phyloP scores from a whole-genome alignment of 1,139 yeast genomes.

The Komagataea norvegica region DNA sequence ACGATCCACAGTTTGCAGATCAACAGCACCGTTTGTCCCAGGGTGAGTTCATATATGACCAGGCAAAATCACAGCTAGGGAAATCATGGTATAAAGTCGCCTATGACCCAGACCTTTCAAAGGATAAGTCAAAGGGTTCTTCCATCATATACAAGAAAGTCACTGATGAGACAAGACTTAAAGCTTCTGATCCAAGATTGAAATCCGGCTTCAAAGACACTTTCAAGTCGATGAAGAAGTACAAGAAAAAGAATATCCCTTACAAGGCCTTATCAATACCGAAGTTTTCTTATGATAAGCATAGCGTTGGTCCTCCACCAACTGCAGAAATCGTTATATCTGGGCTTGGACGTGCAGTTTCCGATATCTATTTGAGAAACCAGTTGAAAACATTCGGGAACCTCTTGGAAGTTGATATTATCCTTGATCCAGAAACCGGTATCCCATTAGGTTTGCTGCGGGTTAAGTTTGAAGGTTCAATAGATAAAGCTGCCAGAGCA shows the following conservation, averaged over 20 bases:
- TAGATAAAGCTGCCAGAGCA: slow-evolving; percentile 47
- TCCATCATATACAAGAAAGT: slow-evolving; percentile 37
- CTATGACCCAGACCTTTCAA: slow-evolving; percentile 56
- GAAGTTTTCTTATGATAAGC: slow-evolving; percentile 54
- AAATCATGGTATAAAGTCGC: slow-evolving; percentile 37
- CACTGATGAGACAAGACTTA: slow-evolving; percentile 30
- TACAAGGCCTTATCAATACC: slow-evolving; percentile 44
- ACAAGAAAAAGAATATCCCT: slow-evolving; percentile 27
- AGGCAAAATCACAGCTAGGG: slow-evolving; percentile 9
- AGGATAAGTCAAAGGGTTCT: slow-evolving; percentile 37
- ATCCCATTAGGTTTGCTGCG: slow-evolving; percentile 75
- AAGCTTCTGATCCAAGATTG: slow-evolving; percentile 38
- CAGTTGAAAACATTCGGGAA: slow-evolving; percentile 64
- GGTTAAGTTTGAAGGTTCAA: slow-evolving; percentile 56
- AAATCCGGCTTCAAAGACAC: slow-evolving; percentile 13
- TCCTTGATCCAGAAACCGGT: slow-evolving; percentile 72
- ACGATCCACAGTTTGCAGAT: slow-evolving; percentile 3
- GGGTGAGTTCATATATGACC: slow-evolving; percentile 11
- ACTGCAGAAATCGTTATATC: slow-evolving; percentile 65
- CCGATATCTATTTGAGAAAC: slow-evolving; percentile 42
- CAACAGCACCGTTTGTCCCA: slow-evolving; percentile 13
- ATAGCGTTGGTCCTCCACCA: slow-evolving; percentile 77
- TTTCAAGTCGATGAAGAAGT: slow-evolving; percentile 21
- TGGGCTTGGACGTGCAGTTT: slow-evolving; percentile 49
- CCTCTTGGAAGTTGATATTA: slow-evolving; percentile 49